phyloP scores from a whole-genome alignment of 768 basidiomycete genomes.

The Mrakia gelida region DNA sequence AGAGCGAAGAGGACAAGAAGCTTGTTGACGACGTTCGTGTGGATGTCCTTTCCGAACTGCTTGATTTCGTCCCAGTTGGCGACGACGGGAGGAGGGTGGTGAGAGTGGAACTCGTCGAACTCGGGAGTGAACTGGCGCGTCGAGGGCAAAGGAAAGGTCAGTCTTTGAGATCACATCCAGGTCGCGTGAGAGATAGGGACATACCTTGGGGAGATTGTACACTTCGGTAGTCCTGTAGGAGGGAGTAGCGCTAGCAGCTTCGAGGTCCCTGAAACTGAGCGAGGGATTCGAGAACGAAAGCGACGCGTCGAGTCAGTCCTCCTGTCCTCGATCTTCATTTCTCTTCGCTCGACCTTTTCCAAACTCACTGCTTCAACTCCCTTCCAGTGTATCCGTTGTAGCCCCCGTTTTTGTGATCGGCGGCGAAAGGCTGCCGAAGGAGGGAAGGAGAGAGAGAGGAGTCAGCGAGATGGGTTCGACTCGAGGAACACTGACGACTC shows the following conservation, averaged over 20 bases:
- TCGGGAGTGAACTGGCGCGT: background rate
- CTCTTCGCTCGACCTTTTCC: too few relatives aligned
- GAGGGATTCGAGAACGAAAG: too few relatives aligned
- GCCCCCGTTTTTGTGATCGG: constrained; percentile 24
- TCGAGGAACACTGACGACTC: too few relatives aligned
- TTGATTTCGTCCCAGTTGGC: constrained; percentile 1
- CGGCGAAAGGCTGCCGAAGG: background rate
- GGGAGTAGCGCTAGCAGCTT: too few relatives aligned
- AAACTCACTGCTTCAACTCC: background rate
- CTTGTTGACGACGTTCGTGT: constrained; percentile 49
- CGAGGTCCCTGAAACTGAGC: background rate
- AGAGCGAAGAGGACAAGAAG: constrained; percentile 52
- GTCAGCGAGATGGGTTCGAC: too few relatives aligned
- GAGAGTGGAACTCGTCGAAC: background rate
- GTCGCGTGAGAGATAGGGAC: too few relatives aligned
- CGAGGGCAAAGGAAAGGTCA: too few relatives aligned
- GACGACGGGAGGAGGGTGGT: constrained; percentile 11
- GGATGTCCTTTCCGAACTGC: constrained; percentile 13
- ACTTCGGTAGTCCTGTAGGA: background rate
- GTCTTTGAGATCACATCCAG: background rate
- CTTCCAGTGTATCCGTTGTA: constrained; percentile 4
- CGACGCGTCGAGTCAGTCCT: too few relatives aligned
- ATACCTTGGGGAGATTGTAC: too few relatives aligned
- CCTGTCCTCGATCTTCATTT: too few relatives aligned
- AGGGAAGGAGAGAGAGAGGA: too few relatives aligned